Evolutionary conservation across 148 eudicot genomes (phyloP).

Genomic region (Vaccinium corymbosum): DNA sequence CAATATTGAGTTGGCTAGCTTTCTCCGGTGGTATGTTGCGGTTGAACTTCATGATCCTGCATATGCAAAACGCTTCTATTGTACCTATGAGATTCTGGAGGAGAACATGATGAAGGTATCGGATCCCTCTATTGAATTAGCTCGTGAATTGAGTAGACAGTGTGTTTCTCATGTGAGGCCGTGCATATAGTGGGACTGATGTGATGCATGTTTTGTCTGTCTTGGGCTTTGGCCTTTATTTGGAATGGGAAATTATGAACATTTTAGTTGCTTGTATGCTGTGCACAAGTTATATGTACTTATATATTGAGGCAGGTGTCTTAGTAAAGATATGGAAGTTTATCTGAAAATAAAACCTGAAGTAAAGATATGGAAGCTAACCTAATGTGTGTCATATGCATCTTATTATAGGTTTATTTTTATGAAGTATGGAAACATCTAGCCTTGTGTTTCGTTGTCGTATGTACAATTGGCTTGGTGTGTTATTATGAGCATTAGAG

Average conservation of each 20-base stretch:
- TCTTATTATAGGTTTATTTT: background rate
- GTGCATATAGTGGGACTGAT: background rate
- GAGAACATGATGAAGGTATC: slow-evolving; percentile 90
- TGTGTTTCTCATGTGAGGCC: background rate
- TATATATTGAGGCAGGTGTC: background rate
- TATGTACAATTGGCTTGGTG: slow-evolving; percentile 2
- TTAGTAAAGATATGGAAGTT: background rate
- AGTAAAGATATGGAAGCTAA: background rate
- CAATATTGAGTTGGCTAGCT: slow-evolving; percentile 94
- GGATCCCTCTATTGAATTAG: slow-evolving; percentile 11
- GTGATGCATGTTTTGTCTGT: background rate
- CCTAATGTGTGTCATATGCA: background rate
- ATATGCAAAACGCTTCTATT: slow-evolving; percentile 91
- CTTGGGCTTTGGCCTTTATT: background rate
- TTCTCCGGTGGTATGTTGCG: slow-evolving; percentile 97
- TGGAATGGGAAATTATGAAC: background rate
- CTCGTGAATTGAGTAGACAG: background rate
- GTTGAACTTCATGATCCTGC: slow-evolving; percentile 96
- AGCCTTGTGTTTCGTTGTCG: background rate
- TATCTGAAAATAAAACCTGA: background rate
- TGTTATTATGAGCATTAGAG: background rate
- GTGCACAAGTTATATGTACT: background rate
- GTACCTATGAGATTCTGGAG: slow-evolving; percentile 81
- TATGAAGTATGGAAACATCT: background rate
- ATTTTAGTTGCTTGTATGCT: background rate